A percentile compares a stretch with the other conserved stretches of the same genome.
These are phyloP conservation scores for Eudorina sp. DNA, from an alignment of 139 green algal species.

Conservation along the genomic window DNA sequence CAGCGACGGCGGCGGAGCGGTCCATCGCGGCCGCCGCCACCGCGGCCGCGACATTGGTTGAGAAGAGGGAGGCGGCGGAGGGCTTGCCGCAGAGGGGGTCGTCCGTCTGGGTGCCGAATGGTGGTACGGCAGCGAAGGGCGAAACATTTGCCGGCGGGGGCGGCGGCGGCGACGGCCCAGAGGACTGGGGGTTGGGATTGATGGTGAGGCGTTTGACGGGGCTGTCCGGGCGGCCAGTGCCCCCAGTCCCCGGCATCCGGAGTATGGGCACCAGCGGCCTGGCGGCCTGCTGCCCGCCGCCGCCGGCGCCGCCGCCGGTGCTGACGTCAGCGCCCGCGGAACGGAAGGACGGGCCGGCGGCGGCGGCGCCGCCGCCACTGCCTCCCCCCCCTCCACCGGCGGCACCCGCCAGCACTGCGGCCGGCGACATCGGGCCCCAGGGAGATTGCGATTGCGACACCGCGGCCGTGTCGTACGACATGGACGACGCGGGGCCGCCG, in stretches of 20 bases:
- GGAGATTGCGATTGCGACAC: too few relatives aligned
- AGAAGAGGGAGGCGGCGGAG: neutral
- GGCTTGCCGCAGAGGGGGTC: neutral
- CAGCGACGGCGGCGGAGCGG: neutral
- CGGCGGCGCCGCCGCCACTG: neutral
- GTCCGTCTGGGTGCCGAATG: neutral
- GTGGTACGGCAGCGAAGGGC: too few relatives aligned
- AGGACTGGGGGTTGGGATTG: slow-evolving; percentile 8
- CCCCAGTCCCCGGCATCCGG: neutral
- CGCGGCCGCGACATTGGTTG: neutral
- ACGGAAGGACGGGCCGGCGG: neutral
- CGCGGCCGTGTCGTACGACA: too few relatives aligned
- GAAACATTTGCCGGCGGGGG: too few relatives aligned
- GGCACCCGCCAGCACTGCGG: too few relatives aligned
- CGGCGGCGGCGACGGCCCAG: neutral
- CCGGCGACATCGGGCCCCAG: too few relatives aligned
- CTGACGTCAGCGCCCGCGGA: neutral
- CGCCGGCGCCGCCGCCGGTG: neutral
- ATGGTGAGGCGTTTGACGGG: slow-evolving; percentile 29
- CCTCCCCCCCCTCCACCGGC: too few relatives aligned
- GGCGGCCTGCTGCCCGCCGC: neutral
- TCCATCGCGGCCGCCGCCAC: neutral
- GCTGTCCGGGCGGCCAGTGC: neutral
- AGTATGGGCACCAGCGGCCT: slow-evolving; percentile 34
- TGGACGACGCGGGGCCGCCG: too few relatives aligned